Evolutionary conservation across 108 stramenopile genomes (phyloP), one percentile per base, ranked within the genome.

Genomic region (Cafeteria roenbergensis): DNA sequence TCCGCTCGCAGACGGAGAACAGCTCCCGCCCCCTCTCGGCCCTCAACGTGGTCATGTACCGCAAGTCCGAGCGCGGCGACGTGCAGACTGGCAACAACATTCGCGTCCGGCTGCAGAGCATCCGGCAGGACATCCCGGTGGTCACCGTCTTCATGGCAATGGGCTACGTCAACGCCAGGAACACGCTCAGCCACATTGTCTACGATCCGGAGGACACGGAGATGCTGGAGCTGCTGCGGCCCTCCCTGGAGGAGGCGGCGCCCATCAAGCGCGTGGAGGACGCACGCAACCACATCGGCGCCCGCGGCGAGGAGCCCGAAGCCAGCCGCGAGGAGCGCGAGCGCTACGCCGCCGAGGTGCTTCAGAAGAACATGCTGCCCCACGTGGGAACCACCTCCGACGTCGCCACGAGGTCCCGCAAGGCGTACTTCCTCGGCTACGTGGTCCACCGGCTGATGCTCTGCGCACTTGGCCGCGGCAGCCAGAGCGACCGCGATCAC

Each of bases 401-500:
- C 87, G 90, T 71, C 88, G 88, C 66, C 91, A 93, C 73, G 92
- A 94, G 28, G 91, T 91, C 74, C 8, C 34, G 37, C 36, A 99
- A 99, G 82, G 95, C 90, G 30, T 99, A 95, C 79, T 99, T 94
- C 75, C 70, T 99, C 67, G 94, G 94, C 55, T 99, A 99, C 79
- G 88, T 91, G 34, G 94, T 94, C 35, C 95, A 96, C 82, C 94
- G 95, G 78, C 71, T 96, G 61, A 78, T 96, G 32, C 89, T 87
- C 83, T 95, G 94, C 72, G 84, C 81, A 62, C 69, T 96, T 55
- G 93, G 93, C 21, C 85, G 95, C 22, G 70, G 85, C 30, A 86
- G 90, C 28, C 92, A 95, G 70, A 95, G 97, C 79, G 97, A 99
- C 77, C 87, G 95, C 60, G 97, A 99, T 81, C 95, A 99, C 65